Percentiles rank a stretch among this genome's conserved stretches.
Evolutionary conservation across 768 basidiomycete genomes (phyloP).

Genomic region (Suillus plorans): DNA sequence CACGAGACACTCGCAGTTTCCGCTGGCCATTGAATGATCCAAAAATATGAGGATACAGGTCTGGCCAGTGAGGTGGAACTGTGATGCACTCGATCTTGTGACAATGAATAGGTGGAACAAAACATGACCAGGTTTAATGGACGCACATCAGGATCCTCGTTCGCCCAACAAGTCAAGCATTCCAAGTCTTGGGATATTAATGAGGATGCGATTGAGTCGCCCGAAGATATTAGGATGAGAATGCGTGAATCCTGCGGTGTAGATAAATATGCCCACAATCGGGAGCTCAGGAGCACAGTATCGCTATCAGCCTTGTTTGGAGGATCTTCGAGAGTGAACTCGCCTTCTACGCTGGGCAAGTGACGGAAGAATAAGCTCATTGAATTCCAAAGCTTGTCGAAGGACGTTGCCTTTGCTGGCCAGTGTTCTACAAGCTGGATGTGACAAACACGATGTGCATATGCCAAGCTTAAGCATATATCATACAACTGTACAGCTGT

Average conservation of each 20-base stretch:
- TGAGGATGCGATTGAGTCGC: neutral
- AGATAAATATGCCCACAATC: neutral
- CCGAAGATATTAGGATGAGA: neutral
- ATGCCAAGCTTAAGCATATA: neutral
- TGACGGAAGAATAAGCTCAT: conserved; percentile 41
- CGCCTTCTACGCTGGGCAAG: conserved; percentile 20
- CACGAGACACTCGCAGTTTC: conserved; percentile 12
- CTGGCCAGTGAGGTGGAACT: conserved; percentile 43
- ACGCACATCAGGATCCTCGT: conserved; percentile 39
- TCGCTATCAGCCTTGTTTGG: conserved; percentile 17
- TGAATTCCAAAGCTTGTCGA: neutral
- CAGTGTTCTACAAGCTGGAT: neutral
- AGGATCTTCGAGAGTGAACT: conserved; percentile 25
- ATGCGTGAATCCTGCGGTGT: neutral
- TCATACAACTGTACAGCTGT: neutral
- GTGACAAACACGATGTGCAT: neutral
- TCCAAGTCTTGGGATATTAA: neutral
- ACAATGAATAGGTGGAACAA: neutral
- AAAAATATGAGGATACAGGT: conserved; percentile 37
- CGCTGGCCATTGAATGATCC: conserved; percentile 14
- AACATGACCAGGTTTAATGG: neutral
- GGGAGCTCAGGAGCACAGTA: conserved; percentile 24
- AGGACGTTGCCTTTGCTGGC: neutral
- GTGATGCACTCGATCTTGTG: conserved; percentile 12
- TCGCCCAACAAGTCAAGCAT: conserved; percentile 36